Evolutionary conservation across 2,329 filamentous ascomycete genomes (phyloP).

Genomic region (Aspergillus udagawae): DNA sequence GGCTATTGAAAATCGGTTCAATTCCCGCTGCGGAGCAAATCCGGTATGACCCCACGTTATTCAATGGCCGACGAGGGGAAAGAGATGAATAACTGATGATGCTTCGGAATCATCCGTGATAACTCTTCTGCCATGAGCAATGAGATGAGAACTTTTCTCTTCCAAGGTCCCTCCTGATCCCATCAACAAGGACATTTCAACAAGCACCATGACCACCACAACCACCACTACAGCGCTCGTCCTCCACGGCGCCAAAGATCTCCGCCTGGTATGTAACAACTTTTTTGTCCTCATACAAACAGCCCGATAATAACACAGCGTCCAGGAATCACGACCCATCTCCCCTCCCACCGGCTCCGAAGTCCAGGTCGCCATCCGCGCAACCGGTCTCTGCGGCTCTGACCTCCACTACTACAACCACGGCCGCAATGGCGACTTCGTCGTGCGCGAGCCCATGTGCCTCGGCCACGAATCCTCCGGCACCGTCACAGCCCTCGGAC

Average conservation of each 20-base stretch:
- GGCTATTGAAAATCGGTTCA: slow-evolving; percentile 16
- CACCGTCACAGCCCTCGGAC: slow-evolving; percentile 68
- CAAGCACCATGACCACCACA: slow-evolving; percentile 21
- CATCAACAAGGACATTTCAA: background rate
- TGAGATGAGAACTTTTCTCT: background rate
- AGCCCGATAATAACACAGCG: slow-evolving; percentile 10
- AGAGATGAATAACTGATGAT: background rate
- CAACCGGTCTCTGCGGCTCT: slow-evolving; percentile 67
- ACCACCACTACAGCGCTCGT: slow-evolving; percentile 43
- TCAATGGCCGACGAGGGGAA: background rate
- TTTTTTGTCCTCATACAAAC: background rate
- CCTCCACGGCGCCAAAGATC: slow-evolving; percentile 58
- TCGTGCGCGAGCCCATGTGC: slow-evolving; percentile 76
- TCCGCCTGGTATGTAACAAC: slow-evolving; percentile 50
- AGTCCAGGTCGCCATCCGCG: slow-evolving; percentile 61
- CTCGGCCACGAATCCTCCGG: slow-evolving; percentile 77
- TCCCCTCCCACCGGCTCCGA: slow-evolving; percentile 48
- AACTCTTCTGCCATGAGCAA: background rate
- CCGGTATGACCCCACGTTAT: slow-evolving; percentile 13
- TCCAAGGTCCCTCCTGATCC: background rate
- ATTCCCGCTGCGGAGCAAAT: slow-evolving; percentile 19
- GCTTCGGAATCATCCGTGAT: background rate
- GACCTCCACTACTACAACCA: slow-evolving; percentile 83
- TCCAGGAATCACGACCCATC: slow-evolving; percentile 52
- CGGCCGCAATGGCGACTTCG: slow-evolving; percentile 81